Evolutionary conservation across 352 stramenopile genomes (phyloP), one percentile per base, ranked within the genome.

Genomic region (Chrysophaeum taylorii): DNA sequence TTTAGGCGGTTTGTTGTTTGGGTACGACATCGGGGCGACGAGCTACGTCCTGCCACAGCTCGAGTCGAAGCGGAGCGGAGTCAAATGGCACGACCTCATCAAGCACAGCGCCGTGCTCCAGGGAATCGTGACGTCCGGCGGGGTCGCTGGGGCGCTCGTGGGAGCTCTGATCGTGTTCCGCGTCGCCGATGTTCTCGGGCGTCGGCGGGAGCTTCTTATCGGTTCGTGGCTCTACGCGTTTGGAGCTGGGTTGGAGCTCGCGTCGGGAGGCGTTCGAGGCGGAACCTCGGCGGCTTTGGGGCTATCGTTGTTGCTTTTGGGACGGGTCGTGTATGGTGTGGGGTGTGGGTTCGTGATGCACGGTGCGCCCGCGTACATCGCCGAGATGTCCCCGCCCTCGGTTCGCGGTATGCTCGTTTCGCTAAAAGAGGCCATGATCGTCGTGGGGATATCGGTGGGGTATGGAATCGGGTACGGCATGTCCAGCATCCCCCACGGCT

Each of bases 351-450:
- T 88, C 53, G 75, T 76, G 33, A 87, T 86, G 83, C 78, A 81
- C 72, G 71, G 68, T 18, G 81, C 83, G 37, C 82, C 82, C 18
- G 77, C 77, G 15, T 89, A 87, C 75, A 86, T 89, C 68, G 81
- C 75, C 2, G 84, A 89, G 79, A 88, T 87, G 78, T 63, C 69
- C 15, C 84, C 84, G 1, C 43, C 71, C 0, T 41, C 52, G 9
- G 68, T 87, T 33, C 69, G 84, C 7, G 84, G 84, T 9, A 33
- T 76, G 0, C 41, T 88, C n/a, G 80, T 89, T 0, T 82, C 78
- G 9, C 57, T 81, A 16, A 89, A 89, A 57, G 82, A 89, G 78
- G 78, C 79, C 9, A 74, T 83, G 29, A 88, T 89, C 76, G 83
- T 88, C 0, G 68, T 86, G 38, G 84, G 84, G 33, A 89, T 89